A percentile compares a stretch with the other conserved stretches of the same genome.
Evolutionary conservation across 345 rosid genomes (phyloP).

Genomic region (Toxicodendron radicans): DNA sequence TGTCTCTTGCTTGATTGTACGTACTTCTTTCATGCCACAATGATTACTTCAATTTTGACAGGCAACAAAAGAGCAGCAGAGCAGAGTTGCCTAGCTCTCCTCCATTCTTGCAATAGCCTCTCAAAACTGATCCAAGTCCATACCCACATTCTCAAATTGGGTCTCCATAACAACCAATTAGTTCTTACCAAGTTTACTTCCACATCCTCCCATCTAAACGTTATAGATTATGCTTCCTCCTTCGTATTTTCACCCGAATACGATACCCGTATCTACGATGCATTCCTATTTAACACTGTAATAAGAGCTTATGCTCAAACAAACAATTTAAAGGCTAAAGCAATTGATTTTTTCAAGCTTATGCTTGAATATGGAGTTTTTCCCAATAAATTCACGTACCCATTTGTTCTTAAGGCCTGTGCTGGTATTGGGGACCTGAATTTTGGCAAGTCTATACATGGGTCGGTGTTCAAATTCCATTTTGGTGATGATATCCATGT

Average conservation of each 20-base stretch:
- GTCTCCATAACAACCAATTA: conserved; percentile 43
- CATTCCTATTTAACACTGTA: conserved; percentile 51
- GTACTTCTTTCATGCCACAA: too few relatives aligned
- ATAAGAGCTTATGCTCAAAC: conserved; percentile 47
- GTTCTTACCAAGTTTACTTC: conserved; percentile 56
- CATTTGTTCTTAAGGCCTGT: conserved; percentile 55
- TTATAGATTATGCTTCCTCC: conserved; percentile 39
- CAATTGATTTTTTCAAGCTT: conserved; percentile 30
- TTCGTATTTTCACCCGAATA: conserved; percentile 45
- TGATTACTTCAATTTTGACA: not conserved
- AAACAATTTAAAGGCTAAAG: conserved; percentile 26
- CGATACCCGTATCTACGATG: conserved; percentile 38
- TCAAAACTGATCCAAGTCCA: conserved; percentile 42
- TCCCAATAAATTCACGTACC: conserved; percentile 55
- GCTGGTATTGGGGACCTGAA: conserved; percentile 45
- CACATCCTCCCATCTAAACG: conserved; percentile 42
- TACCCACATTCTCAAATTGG: conserved; percentile 41
- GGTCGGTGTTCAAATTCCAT: conserved; percentile 44
- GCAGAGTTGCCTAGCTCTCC: conserved; percentile 42
- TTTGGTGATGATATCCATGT: conserved; percentile 47
- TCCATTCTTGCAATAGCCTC: conserved; percentile 35
- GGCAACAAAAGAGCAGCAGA: conserved; percentile 38
- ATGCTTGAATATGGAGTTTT: conserved; percentile 34
- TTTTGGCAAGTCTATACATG: conserved; percentile 47
- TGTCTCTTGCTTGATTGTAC: too few relatives aligned